These are phyloP conservation scores for Brassica juncea DNA, from an alignment of 345 rosid genomes.

Conservation along the genomic window DNA sequence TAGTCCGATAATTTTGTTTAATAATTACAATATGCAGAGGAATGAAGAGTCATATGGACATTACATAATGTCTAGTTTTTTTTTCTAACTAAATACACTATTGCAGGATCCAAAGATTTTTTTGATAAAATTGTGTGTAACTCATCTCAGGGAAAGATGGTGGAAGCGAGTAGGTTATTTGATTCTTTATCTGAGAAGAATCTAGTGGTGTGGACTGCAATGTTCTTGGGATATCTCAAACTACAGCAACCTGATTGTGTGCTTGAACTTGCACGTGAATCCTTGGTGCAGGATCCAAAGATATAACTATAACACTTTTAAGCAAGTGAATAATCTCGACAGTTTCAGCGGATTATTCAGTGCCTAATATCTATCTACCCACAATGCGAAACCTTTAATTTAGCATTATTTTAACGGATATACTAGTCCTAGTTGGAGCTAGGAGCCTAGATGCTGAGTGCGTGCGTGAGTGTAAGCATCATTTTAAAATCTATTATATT, in stretches of 20 bases:
- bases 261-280: slow-evolving; percentile 58
- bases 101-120: slow-evolving; percentile 17
- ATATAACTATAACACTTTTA: not conserved
- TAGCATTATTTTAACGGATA: not conserved
- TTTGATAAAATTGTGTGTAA: slow-evolving; percentile 63
- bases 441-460: not conserved
- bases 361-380: not conserved
- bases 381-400: not conserved
- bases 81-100: not conserved
- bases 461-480: not conserved
- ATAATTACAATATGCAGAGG: not conserved
- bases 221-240: slow-evolving; percentile 67
- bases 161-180: slow-evolving; percentile 59
- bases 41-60: not conserved
- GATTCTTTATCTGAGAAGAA: slow-evolving; percentile 64
- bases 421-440: not conserved
- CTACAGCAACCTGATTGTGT: slow-evolving; percentile 51
- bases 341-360: not conserved
- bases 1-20: not conserved
- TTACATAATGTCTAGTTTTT: not conserved
- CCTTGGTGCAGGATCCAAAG: not conserved
- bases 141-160: slow-evolving; percentile 63
- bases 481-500: not conserved
- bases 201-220: slow-evolving; percentile 61
- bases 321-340: not conserved